Evolutionary conservation across 306 rosid species (phyloP).

Genomic region (Lupinus albus): DNA sequence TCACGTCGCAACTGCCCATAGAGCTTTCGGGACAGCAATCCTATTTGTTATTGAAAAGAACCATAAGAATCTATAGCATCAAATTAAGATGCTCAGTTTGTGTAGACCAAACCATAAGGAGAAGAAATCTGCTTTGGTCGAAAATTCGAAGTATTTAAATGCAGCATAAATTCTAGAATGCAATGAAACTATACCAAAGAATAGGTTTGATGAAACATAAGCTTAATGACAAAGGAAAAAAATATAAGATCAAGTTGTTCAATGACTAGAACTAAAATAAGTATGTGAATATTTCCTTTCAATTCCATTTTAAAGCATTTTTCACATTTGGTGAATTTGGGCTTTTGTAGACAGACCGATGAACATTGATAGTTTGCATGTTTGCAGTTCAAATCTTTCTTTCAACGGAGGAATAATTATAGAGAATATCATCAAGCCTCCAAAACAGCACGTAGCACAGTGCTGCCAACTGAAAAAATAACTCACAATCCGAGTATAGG

Average conservation of each 20-base stretch:
- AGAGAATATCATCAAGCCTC: conserved; percentile 4
- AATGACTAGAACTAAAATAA: not conserved
- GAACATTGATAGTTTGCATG: conserved; percentile 5
- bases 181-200: conserved; percentile 17
- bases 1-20: conserved; percentile 76
- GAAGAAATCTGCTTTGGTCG: conserved; percentile 9
- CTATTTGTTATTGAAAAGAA: conserved; percentile 53
- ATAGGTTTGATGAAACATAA: conserved; percentile 18
- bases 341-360: not conserved
- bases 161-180: conserved; percentile 35
- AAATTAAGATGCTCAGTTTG: conserved; percentile 37
- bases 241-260: not conserved
- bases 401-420: conserved; percentile 15
- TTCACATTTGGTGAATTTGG: conserved; percentile 17
- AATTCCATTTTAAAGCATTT: not conserved
- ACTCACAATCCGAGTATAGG: not conserved
- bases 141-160: conserved; percentile 12
- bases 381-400: conserved; percentile 16
- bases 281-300: conserved; percentile 15
- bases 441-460: not conserved
- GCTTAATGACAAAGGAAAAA: conserved; percentile 17
- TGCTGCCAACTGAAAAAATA: not conserved
- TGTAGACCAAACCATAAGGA: conserved; percentile 17
- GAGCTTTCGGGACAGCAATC: conserved; percentile 75
- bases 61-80: conserved; percentile 27